Conservation (phyloP, 805 yeast genomes). For the Metschnikowia proteae region DNA sequence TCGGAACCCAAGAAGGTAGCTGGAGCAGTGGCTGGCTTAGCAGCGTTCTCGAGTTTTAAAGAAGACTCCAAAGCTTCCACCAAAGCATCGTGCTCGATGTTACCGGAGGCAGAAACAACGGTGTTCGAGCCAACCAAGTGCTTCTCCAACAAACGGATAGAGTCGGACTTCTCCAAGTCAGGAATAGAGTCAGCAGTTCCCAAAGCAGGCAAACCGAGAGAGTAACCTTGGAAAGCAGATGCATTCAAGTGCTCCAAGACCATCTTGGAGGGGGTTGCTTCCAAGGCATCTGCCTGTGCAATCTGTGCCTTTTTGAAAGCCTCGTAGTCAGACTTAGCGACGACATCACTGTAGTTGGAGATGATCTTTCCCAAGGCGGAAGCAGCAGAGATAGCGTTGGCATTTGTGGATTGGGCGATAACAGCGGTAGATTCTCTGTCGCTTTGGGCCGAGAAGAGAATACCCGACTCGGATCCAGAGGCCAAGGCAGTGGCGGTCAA, state of each 20-base stretch:
- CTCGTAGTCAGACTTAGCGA: constrained; percentile 45
- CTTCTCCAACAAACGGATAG: constrained; percentile 50
- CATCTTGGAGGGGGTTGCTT: constrained; percentile 50
- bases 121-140: constrained; percentile 61
- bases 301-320: constrained; percentile 46
- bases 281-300: constrained; percentile 50
- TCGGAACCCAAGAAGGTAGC: constrained; percentile 81
- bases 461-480: constrained; percentile 48
- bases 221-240: constrained; percentile 83
- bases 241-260: constrained; percentile 75
- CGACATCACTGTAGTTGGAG: constrained; percentile 32
- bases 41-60: constrained; percentile 49
- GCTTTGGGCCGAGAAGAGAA: constrained; percentile 49
- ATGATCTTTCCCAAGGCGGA: constrained; percentile 46
- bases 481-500: constrained; percentile 52
- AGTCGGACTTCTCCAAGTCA: constrained; percentile 56
- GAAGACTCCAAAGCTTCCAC: constrained; percentile 60
- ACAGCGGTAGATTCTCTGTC: constrained; percentile 65
- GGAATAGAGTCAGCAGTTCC: constrained; percentile 69
- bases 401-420: constrained; percentile 51
- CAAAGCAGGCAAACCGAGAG: constrained; percentile 69
- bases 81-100: constrained; percentile 63
- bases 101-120: constrained; percentile 70
- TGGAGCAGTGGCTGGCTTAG: constrained; percentile 44
- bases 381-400: constrained; percentile 50